Conservation (phyloP, 2,329 filamentous ascomycete genomes). For the Colletotrichum graminicola region DNA sequence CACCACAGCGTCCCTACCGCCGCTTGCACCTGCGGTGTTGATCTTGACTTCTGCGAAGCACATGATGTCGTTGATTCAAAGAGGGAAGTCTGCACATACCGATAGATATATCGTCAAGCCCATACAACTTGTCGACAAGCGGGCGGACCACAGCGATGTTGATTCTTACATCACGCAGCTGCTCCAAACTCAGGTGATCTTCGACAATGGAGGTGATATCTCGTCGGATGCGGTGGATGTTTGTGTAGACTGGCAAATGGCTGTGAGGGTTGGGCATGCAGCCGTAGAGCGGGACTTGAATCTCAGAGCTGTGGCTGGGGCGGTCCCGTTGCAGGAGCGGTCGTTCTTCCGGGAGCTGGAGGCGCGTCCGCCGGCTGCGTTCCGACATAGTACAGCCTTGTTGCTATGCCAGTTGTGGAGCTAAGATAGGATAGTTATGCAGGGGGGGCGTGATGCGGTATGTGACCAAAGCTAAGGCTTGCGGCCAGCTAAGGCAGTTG, state of each 20-base stretch:
- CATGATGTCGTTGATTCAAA: not conserved
- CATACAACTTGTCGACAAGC: conserved; percentile 85
- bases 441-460: conserved; percentile 3
- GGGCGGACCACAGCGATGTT: conserved; percentile 85
- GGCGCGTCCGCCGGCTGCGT: conserved; percentile 33
- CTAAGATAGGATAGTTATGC: not conserved
- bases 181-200: conserved; percentile 76
- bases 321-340: conserved; percentile 54
- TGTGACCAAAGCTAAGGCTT: conserved; percentile 2
- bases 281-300: conserved; percentile 60
- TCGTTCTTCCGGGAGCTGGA: conserved; percentile 44
- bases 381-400: conserved; percentile 43
- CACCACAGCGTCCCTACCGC: not conserved
- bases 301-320: conserved; percentile 53
- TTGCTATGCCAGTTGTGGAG: conserved; percentile 2
- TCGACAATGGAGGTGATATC: conserved; percentile 74
- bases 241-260: conserved; percentile 79
- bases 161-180: conserved; percentile 84
- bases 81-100: conserved; percentile 57
- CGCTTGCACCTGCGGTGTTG: not conserved
- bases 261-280: conserved; percentile 70
- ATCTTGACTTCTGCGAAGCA: not conserved
- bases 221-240: conserved; percentile 78
- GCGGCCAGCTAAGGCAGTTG: not conserved
- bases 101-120: conserved; percentile 82